phyloP scores from a whole-genome alignment of 345 rosid genomes.

The Hypericum androsaemum region DNA sequence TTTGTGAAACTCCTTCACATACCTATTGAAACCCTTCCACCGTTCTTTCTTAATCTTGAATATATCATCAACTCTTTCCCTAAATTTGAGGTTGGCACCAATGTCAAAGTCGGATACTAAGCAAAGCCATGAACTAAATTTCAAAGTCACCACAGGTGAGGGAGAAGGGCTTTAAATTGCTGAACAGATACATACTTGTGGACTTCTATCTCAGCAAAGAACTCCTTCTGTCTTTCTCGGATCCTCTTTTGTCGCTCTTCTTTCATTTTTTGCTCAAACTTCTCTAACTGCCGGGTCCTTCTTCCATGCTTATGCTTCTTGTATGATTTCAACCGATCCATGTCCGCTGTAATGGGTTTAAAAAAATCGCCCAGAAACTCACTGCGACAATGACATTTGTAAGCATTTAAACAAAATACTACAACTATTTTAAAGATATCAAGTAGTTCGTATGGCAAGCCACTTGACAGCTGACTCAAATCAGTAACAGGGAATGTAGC shows the following conservation, averaged over 20 bases:
- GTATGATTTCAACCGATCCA: conserved; percentile 60
- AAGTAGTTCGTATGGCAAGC: too few relatives aligned
- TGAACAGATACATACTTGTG: conserved; percentile 49
- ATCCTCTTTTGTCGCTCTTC: conserved; percentile 91
- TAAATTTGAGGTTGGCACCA: conserved; percentile 27
- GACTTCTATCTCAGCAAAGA: conserved; percentile 81
- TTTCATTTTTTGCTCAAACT: conserved; percentile 78
- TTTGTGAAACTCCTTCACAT: conserved; percentile 85
- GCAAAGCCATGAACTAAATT: not conserved
- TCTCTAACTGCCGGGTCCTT: conserved; percentile 80
- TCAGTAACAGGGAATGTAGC: conserved; percentile 9
- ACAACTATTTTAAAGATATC: too few relatives aligned
- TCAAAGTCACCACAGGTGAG: conserved; percentile 1
- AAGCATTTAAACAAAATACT: too few relatives aligned
- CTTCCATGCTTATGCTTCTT: conserved; percentile 90
- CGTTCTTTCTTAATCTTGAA: conserved; percentile 80
- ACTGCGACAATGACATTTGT: conserved; percentile 31
- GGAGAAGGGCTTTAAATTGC: conserved; percentile 1
- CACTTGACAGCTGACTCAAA: too few relatives aligned
- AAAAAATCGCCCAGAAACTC: conserved; percentile 68
- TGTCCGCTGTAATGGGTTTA: conserved; percentile 59
- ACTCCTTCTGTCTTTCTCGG: conserved; percentile 94
- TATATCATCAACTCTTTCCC: conserved; percentile 80
- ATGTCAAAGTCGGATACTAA: conserved; percentile 10
- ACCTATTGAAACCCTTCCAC: conserved; percentile 77